phyloP scores from a whole-genome alignment of 2,329 filamentous ascomycete genomes.

The Verticillium albo-atrum region DNA sequence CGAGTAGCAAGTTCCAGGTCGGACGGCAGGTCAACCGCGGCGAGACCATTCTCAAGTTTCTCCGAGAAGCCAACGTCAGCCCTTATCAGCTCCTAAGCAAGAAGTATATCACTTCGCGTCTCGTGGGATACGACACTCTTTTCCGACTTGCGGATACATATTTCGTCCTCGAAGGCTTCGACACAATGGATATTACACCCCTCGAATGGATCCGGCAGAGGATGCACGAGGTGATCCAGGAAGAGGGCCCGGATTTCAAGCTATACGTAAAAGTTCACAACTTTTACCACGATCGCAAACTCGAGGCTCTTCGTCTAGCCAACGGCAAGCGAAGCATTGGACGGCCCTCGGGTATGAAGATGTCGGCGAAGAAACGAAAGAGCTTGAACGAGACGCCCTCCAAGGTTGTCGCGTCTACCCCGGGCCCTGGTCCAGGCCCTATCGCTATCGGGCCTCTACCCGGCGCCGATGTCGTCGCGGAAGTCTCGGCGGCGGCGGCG shows the following conservation, averaged over 20 bases:
- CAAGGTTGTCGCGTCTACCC: neutral
- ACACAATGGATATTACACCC: slow-evolving; percentile 41
- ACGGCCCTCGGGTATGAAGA: slow-evolving; percentile 45
- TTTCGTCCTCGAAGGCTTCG: slow-evolving; percentile 38
- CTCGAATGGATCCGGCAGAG: slow-evolving; percentile 55
- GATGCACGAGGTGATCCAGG: slow-evolving; percentile 41
- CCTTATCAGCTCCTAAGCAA: slow-evolving; percentile 54
- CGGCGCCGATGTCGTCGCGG: neutral
- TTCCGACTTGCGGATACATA: slow-evolving; percentile 51
- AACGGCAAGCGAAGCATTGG: slow-evolving; percentile 55
- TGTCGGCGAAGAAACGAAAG: slow-evolving; percentile 17
- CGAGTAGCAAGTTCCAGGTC: slow-evolving; percentile 43
- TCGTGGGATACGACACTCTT: slow-evolving; percentile 52
- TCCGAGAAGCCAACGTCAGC: slow-evolving; percentile 45
- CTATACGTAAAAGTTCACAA: slow-evolving; percentile 46
- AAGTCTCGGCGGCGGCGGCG: neutral
- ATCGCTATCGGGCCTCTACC: neutral
- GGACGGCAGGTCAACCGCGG: slow-evolving; percentile 54
- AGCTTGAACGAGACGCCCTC: slow-evolving; percentile 2
- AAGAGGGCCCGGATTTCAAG: slow-evolving; percentile 42
- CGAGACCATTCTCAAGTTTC: slow-evolving; percentile 45
- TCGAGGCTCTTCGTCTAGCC: slow-evolving; percentile 42
- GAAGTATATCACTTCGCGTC: slow-evolving; percentile 38
- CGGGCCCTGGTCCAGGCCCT: neutral
- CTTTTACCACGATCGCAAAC: slow-evolving; percentile 52